Evolutionary conservation across 805 yeast species (phyloP).

Genomic region (Starmerella lactis-condensi): DNA sequence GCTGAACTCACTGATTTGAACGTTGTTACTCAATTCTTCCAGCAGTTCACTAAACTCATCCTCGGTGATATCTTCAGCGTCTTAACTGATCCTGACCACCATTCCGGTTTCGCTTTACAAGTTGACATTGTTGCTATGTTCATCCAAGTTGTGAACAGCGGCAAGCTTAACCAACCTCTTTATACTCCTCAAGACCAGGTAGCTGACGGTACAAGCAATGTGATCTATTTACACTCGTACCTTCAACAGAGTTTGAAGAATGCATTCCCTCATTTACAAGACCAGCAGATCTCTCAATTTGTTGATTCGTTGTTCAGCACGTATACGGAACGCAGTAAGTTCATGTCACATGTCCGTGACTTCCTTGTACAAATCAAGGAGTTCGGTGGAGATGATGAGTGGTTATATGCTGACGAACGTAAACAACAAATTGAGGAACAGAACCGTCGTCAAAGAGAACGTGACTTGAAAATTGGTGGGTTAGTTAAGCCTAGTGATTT

Average conservation of each 20-base stretch:
- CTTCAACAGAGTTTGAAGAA: constrained; percentile 60
- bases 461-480: constrained; percentile 79
- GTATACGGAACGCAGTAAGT: constrained; percentile 54
- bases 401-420: constrained; percentile 82
- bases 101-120: constrained; percentile 85
- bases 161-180: constrained; percentile 57
- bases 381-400: constrained; percentile 88
- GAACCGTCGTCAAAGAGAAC: constrained; percentile 51
- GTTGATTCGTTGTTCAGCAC: constrained; percentile 51
- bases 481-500: constrained; percentile 84
- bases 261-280: constrained; percentile 85
- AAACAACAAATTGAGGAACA: constrained; percentile 58
- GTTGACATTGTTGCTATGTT: constrained; percentile 66
- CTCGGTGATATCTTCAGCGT: constrained; percentile 84
- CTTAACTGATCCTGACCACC: constrained; percentile 91
- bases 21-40: constrained; percentile 71
- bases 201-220: constrained; percentile 68
- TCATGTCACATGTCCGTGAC: constrained; percentile 76
- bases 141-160: constrained; percentile 63
- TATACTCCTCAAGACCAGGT: constrained; percentile 57
- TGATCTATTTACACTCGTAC: constrained; percentile 59
- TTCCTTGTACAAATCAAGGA: constrained; percentile 92
- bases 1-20: constrained; percentile 43
- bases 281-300: constrained; percentile 66
- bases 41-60: constrained; percentile 72